A percentile compares a stretch with the other conserved stretches of the same genome.
Conservation (phyloP, 495 filamentous ascomycete species). For the Pyrenula aspistea region DNA sequence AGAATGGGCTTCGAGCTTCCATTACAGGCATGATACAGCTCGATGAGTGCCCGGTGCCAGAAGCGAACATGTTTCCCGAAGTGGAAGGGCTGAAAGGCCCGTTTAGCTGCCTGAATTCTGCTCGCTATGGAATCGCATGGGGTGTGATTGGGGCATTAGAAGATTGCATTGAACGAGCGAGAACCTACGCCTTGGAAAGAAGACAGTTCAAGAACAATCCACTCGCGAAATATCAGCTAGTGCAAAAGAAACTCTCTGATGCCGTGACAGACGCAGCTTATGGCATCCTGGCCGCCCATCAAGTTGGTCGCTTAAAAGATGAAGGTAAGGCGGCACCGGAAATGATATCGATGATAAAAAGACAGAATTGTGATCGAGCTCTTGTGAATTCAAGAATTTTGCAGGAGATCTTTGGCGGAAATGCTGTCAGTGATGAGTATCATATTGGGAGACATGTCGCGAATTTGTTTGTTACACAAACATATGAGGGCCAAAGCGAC, state of each 20-base stretch:
- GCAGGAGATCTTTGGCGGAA: conserved; percentile 94
- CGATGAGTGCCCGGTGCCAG: conserved; percentile 76
- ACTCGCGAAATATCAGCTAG: conserved; percentile 91
- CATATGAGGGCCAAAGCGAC: conserved; percentile 94
- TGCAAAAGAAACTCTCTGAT: conserved; percentile 95
- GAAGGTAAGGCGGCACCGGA: conserved; percentile 77
- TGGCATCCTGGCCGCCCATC: conserved; percentile 71
- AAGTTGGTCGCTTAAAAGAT: conserved; percentile 90
- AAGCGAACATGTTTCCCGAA: conserved; percentile 87
- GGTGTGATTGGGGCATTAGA: conserved; percentile 89
- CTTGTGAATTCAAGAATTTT: conserved; percentile 66
- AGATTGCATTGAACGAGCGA: conserved; percentile 70
- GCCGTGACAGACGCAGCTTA: conserved; percentile 84
- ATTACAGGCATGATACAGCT: conserved; percentile 98
- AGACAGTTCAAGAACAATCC: conserved; percentile 97
- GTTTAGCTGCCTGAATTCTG: conserved; percentile 89
- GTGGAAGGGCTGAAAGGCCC: conserved; percentile 82
- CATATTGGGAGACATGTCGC: conserved; percentile 88
- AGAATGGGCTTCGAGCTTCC: conserved; percentile 83
- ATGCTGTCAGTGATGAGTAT: conserved; percentile 95
- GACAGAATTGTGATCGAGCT: conserved; percentile 93
- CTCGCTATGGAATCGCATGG: conserved; percentile 85
- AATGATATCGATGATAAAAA: conserved; percentile 98
- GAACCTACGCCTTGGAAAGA: conserved; percentile 78
- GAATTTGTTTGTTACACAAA: conserved; percentile 94